Base-by-base conservation (phyloP, 2,329 filamentous ascomycete species). In the Xylariaceae sp. region DNA sequence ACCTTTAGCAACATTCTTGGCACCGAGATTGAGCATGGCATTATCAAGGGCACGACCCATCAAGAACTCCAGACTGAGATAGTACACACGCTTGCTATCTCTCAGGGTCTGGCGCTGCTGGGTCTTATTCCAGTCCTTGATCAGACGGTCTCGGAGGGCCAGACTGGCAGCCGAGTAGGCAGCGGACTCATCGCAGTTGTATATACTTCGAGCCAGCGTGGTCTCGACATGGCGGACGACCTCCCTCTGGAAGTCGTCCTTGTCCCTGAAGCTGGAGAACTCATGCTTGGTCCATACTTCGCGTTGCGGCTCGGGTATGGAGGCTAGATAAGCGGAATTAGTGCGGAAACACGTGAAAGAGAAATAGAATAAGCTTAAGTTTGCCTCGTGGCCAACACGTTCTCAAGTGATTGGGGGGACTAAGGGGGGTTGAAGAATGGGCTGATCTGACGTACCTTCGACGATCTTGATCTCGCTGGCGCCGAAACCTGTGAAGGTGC, bases 21-120 rank as follows among this genome's bases (percentile, higher is more conserved):
- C 81, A 23, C 90, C 90, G 58, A 96, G 85, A 74, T 99, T 99
- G 66, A 99, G 83, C 90, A 99, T 97, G 64, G 94, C 93, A 84
- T 99, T 99, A 80, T 99, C 94, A 64, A 99, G 79, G 51, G 94
- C 89, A 72, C 94, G 84, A 48, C 94, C 94, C 94, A 99, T 99
- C 70, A 99, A 78, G 71, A 99, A 99, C 76, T 99, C 94, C 60
- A 99, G 85, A 67, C 92, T 97, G 61, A 99, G 84, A 73, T 99
- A 99, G 79, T 99, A 99, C 67, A 99, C 84, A 62, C 94, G 86
- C 82, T 99, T 99, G 76, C 86, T 86, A 73, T 97, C 94, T 59
- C 84, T 82, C 69, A 89, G 91, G 0, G 93, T 97, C 77, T 99
- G 94, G 62, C 88, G 88, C 79, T 99, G 94, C 78, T 99, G 94